Evolutionary conservation across 208 protist genomes (phyloP), one percentile per base, ranked within the genome.

Genomic region (Phytomonas sp.): DNA sequence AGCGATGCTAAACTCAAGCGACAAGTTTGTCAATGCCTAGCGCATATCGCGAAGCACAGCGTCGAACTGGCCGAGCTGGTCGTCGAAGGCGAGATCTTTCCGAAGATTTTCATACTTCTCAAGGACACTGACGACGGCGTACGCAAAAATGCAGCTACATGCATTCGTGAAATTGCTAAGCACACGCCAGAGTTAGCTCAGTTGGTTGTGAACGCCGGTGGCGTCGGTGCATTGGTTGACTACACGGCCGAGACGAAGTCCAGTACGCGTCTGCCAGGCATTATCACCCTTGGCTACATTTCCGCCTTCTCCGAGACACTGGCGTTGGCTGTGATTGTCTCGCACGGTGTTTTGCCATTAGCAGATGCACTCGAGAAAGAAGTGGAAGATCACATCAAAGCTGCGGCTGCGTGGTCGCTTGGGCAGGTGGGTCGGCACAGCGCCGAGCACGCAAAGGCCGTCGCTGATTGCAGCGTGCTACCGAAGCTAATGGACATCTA

Each of bases 271-370:
- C 80, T 99, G 56, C 97, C 98, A 9, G 98, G 96, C 67, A 96
- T 99, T 73, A 99, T 99, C 98, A 96, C 97, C 9, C 88, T 99
- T 30, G 98, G 98, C 33, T 99, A 98, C 82, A 98, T 99, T 71
- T 85, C 96, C 29, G 97, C 98, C 60, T 99, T 99, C 81, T 97
- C 91, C 23, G 97, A 99, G 77, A 98, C 97, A 5, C 83, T 99
- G 13, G 98, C 98, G 15, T 82, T 98, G 56, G 86, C 94, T 30
- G 92, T 99, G 32, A 97, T 99, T 72, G 93, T 98, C 9, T 82
- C 88, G 5, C 93, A 97, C 70, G 97, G 95, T 33, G 92, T 99
- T 36, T 72, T 78, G 31, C 96, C 97, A 0, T 79, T 99, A 2
- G 90, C 94, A 8, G 75, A 95, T 43, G 91, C 96, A 7, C 84